phyloP scores from a whole-genome alignment of 2,329 filamentous ascomycete species.

The Aspergillus ibericus region DNA sequence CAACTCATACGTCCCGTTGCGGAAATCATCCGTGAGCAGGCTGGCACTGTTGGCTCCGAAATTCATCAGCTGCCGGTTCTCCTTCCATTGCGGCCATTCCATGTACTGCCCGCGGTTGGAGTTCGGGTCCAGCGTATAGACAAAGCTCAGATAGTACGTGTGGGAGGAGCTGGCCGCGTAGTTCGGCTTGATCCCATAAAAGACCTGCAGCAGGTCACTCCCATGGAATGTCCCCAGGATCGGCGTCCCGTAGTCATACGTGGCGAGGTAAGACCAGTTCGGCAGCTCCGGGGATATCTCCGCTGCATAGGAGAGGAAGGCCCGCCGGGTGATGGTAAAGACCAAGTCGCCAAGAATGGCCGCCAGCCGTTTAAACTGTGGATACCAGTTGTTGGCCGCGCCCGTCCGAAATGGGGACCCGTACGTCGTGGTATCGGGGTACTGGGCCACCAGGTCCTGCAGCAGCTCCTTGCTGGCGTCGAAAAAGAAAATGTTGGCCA shows the following conservation, averaged over 20 bases:
- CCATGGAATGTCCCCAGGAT: conserved; percentile 75
- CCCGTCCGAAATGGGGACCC: conserved; percentile 74
- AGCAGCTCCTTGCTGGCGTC: conserved; percentile 55
- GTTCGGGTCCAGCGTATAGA: conserved; percentile 72
- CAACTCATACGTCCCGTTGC: conserved; percentile 46
- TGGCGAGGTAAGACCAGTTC: conserved; percentile 72
- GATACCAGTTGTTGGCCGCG: conserved; percentile 69
- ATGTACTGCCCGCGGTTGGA: conserved; percentile 43
- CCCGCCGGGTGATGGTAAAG: conserved; percentile 70
- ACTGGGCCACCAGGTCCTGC: conserved; percentile 59
- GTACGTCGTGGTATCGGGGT: conserved; percentile 55
- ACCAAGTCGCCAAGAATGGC: conserved; percentile 73
- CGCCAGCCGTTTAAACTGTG: conserved; percentile 73
- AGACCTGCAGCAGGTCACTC: conserved; percentile 68
- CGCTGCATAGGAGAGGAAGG: conserved; percentile 56
- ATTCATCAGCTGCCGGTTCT: conserved; percentile 52
- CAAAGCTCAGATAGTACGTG: conserved; percentile 71
- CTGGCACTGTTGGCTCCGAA: conserved; percentile 42
- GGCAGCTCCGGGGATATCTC: conserved; percentile 58
- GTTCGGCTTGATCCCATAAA: conserved; percentile 64
- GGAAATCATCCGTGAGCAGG: conserved; percentile 52
- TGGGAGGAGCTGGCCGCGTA: conserved; percentile 61
- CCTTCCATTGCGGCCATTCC: conserved; percentile 58
- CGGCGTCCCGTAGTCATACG: conserved; percentile 69
- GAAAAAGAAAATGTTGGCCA: conserved; percentile 61